Conservation (phyloP, 345 rosid genomes). For the Corchorus capsularis region DNA sequence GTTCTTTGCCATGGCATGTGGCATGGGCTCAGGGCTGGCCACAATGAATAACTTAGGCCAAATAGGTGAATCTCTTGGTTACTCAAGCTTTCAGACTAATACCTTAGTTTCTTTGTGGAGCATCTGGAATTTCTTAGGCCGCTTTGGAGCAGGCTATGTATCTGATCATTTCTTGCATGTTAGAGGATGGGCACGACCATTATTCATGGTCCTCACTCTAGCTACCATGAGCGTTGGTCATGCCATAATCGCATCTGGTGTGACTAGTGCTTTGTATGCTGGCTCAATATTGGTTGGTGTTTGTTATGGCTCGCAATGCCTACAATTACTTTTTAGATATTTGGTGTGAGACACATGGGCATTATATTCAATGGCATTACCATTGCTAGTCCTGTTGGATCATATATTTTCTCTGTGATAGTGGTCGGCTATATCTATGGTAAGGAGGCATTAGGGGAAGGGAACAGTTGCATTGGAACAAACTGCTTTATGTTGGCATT, state of each 20-base stretch:
- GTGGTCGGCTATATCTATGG: constrained; percentile 55
- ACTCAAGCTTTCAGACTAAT: constrained; percentile 36
- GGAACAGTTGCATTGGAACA: constrained; percentile 38
- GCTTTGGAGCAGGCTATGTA: constrained; percentile 48
- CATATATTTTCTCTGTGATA: constrained; percentile 52
- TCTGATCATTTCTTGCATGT: constrained; percentile 44
- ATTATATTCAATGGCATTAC: constrained; percentile 56
- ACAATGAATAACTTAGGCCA: constrained; percentile 55
- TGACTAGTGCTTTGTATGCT: constrained; percentile 41
- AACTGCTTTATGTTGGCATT: constrained; percentile 54
- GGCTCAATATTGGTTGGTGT: constrained; percentile 55
- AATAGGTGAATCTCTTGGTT: constrained; percentile 55
- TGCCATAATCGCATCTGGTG: constrained; percentile 48
- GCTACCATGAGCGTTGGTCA: constrained; percentile 46
- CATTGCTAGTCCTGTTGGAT: constrained; percentile 54
- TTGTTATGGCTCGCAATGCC: constrained; percentile 61
- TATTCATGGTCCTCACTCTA: constrained; percentile 54
- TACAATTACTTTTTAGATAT: constrained; percentile 51
- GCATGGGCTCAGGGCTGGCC: constrained; percentile 62
- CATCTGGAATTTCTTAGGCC: constrained; percentile 55
- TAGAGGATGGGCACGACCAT: constrained; percentile 50
- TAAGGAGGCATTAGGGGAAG: constrained; percentile 36
- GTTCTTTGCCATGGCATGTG: constrained; percentile 53
- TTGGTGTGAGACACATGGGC: constrained; percentile 50
- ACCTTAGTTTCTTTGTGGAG: constrained; percentile 48